Evolutionary conservation across 1,284 basidiomycete species (phyloP).

Genomic region (Irpex sp.): DNA sequence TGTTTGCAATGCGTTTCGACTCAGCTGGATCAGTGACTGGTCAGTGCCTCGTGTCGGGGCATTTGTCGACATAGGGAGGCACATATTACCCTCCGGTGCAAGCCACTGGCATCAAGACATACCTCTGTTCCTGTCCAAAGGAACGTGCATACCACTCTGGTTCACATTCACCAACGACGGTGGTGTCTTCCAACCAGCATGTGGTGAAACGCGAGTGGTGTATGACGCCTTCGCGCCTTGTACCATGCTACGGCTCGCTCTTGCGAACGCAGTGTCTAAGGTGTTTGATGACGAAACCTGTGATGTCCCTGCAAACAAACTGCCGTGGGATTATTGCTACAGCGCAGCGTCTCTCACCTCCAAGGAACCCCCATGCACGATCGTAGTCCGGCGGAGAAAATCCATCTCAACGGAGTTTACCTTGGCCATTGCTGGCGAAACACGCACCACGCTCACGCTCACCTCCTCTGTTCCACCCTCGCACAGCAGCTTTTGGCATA

Average conservation of each 20-base stretch:
- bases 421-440: neutral
- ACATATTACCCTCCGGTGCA: too few species aligned
- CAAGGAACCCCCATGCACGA: too few species aligned
- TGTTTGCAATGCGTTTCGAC: neutral
- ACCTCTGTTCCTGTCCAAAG: neutral
- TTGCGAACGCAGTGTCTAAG: too few species aligned
- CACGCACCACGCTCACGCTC: neutral
- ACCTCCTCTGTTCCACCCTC: neutral
- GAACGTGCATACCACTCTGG: neutral
- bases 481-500: neutral
- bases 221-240: too few species aligned
- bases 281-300: too few species aligned
- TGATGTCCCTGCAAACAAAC: too few species aligned
- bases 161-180: neutral
- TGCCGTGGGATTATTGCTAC: too few species aligned
- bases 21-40: neutral
- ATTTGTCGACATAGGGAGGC: neutral
- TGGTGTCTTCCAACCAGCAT: neutral
- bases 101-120: neutral
- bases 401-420: neutral
- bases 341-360: too few species aligned
- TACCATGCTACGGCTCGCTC: too few species aligned
- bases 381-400: too few species aligned
- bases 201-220: neutral
- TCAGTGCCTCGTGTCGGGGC: neutral